phyloP scores from a whole-genome alignment of 192 early-diverging fungal species.

The Coemansia sp. region DNA sequence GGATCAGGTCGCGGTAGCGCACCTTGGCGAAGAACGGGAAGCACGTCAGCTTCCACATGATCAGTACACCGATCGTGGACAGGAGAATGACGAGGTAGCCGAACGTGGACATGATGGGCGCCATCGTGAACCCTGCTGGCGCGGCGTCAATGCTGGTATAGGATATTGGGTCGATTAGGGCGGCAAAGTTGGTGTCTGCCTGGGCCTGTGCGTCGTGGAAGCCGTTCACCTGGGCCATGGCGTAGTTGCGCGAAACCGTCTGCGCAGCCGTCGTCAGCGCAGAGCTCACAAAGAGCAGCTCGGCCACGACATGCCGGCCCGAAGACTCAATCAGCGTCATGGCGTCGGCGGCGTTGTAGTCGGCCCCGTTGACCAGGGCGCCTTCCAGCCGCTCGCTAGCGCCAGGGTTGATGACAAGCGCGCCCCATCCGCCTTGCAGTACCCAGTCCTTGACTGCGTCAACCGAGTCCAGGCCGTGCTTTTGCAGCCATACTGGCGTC shows the following conservation, averaged over 20 bases:
- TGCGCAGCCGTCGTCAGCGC: conserved; percentile 8
- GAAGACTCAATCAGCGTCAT: conserved; percentile 26
- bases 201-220: neutral
- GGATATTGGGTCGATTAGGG: conserved; percentile 16
- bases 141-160: conserved; percentile 23
- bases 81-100: conserved; percentile 15
- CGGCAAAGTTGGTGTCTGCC: conserved; percentile 1
- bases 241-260: conserved; percentile 7
- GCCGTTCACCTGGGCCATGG: conserved; percentile 9
- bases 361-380: conserved; percentile 10
- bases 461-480: neutral
- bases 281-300: conserved; percentile 20
- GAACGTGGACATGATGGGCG: conserved; percentile 29
- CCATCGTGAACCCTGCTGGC: conserved; percentile 16
- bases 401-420: conserved; percentile 31
- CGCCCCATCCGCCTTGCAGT: conserved; percentile 11
- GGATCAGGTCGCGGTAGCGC: conserved; percentile 25
- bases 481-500: conserved; percentile 16
- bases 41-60: conserved; percentile 39
- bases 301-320: conserved; percentile 17
- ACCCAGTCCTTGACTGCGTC: conserved; percentile 13
- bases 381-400: conserved; percentile 13
- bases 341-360: conserved; percentile 17
- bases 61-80: conserved; percentile 20
- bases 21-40: conserved; percentile 26